These are phyloP conservation scores for Pythium guiyangense DNA, from an alignment of 352 stramenopile genomes.

Conservation along the genomic window DNA sequence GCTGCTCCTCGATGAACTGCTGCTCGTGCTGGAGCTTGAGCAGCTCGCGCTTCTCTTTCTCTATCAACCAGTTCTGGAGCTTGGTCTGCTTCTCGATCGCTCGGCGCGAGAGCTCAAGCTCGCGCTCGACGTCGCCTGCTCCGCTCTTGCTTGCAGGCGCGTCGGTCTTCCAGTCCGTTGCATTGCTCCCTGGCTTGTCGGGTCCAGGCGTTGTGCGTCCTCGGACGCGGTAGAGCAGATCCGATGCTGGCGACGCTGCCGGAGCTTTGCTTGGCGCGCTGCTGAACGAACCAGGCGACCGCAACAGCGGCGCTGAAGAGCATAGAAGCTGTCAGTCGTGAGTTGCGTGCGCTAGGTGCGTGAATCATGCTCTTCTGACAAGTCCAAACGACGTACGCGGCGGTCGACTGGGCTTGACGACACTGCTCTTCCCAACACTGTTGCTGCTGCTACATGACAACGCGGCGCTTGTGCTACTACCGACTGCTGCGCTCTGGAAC, in stretches of 20 bases:
- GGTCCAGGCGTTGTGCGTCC: conserved; percentile 19
- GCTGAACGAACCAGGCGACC: conserved; percentile 27
- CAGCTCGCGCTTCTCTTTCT: conserved; percentile 86
- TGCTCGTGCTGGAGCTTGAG: conserved; percentile 78
- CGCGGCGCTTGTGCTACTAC: not conserved
- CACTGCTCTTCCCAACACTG: not conserved
- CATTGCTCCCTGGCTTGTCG: conserved; percentile 12
- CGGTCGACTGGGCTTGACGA: conserved; percentile 18
- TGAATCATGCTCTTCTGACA: not conserved
- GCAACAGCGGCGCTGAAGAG: conserved; percentile 3
- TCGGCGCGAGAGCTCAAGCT: conserved; percentile 64
- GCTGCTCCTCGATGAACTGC: conserved; percentile 73
- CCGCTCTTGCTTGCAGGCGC: conserved; percentile 16
- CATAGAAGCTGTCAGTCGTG: not conserved
- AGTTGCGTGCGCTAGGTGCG: no score
- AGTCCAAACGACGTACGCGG: conserved; percentile 11
- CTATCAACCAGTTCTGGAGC: conserved; percentile 84
- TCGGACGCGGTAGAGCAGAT: conserved; percentile 66
- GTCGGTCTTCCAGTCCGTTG: conserved; percentile 48
- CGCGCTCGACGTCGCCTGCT: conserved; percentile 45
- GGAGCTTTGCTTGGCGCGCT: conserved; percentile 4
- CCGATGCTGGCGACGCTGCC: conserved; percentile 15
- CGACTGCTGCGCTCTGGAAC: conserved; percentile 23
- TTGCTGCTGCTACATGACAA: not conserved
- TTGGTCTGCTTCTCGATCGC: conserved; percentile 89